phyloP scores from a whole-genome alignment of 2,329 filamentous ascomycete genomes.

The Capronia americana region DNA sequence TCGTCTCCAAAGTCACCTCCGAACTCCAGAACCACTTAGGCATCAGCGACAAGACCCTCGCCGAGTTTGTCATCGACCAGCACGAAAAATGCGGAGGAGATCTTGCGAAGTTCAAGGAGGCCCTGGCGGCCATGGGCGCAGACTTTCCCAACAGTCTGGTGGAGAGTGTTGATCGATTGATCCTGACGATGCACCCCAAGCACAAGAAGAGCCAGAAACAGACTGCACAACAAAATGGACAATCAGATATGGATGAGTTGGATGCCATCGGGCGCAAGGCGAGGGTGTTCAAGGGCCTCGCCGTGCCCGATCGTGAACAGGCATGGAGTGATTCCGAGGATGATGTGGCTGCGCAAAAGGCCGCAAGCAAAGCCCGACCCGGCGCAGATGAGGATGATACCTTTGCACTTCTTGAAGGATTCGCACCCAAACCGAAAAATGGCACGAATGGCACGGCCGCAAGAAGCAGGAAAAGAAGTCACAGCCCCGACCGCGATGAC shows the following conservation, averaged over 20 bases:
- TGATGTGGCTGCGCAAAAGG: constrained; percentile 39
- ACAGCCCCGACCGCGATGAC: constrained; percentile 58
- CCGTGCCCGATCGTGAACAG: constrained; percentile 78
- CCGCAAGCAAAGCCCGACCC: constrained; percentile 43
- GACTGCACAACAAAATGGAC: constrained; percentile 46
- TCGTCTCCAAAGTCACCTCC: constrained; percentile 92
- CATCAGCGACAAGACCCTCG: constrained; percentile 89
- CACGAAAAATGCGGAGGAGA: constrained; percentile 73
- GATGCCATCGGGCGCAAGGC: constrained; percentile 71
- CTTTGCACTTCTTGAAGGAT: constrained; percentile 83
- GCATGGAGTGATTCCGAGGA: constrained; percentile 60
- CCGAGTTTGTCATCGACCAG: constrained; percentile 94
- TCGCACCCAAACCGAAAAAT: constrained; percentile 70
- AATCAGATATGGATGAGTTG: constrained; percentile 49
- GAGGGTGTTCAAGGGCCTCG: constrained; percentile 86
- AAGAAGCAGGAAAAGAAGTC: constrained; percentile 60
- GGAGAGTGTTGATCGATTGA: constrained; percentile 87
- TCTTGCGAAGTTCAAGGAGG: constrained; percentile 75
- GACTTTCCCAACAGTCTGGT: constrained; percentile 86
- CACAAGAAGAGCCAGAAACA: constrained; percentile 70
- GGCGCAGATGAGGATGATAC: constrained; percentile 78
- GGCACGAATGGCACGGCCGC: constrained; percentile 46
- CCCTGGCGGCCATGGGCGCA: constrained; percentile 76
- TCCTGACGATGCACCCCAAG: constrained; percentile 88
- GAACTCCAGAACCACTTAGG: constrained; percentile 95